Conservation (phyloP, 345 rosid species). For the Kandelia obovata region DNA sequence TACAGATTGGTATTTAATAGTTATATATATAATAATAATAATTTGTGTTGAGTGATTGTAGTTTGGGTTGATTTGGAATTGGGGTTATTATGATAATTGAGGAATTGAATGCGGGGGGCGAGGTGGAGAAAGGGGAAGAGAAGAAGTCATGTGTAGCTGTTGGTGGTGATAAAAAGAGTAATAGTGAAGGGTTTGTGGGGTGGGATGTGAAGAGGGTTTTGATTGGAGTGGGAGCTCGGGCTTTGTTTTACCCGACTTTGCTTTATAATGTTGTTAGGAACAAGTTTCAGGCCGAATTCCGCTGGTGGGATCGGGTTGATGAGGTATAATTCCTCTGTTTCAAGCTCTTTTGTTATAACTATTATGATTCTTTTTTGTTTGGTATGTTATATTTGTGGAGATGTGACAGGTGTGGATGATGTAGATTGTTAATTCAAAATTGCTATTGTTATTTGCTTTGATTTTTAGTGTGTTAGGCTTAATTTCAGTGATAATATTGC, state of each 20-base stretch:
- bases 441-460: too few species aligned
- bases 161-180: neutral
- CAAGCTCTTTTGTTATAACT: neutral
- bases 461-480: neutral
- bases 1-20: neutral
- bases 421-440: too few species aligned
- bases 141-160: slow-evolving; percentile 12
- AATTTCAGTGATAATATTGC: neutral
- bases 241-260: slow-evolving; percentile 86
- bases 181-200: slow-evolving; percentile 21
- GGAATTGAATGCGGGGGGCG: slow-evolving; percentile 51
- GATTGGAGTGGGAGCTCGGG: slow-evolving; percentile 93
- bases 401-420: neutral
- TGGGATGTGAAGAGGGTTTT: slow-evolving; percentile 61
- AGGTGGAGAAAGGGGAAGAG: slow-evolving; percentile 31
- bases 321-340: slow-evolving; percentile 45
- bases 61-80: neutral
- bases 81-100: slow-evolving; percentile 65
- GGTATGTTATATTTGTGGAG: neutral
- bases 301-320: slow-evolving; percentile 95
- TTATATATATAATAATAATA: neutral
- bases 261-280: slow-evolving; percentile 93
- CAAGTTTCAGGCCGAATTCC: slow-evolving; percentile 78
- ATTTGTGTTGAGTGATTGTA: neutral
- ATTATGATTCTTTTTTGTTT: neutral